Evolutionary conservation across 495 filamentous ascomycete species (phyloP), one percentile per base, ranked within the genome.

Genomic region (Cairneyella variabilis): DNA sequence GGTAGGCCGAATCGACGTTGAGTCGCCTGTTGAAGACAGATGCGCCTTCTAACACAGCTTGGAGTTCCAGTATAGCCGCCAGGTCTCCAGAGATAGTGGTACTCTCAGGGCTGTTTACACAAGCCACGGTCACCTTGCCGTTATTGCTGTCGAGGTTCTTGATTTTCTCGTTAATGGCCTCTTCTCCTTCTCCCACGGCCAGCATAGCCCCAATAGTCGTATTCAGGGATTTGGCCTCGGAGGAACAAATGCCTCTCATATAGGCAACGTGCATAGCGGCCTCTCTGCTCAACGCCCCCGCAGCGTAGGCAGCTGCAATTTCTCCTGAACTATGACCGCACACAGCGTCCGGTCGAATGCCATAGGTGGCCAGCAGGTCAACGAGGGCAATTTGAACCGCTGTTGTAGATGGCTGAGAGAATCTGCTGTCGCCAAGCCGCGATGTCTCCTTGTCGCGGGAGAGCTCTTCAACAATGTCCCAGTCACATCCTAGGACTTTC

Each of bases 101-200:
- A 48, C 74, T 83, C 0, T 66, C 70, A 11, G 82, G 81, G 55
- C 74, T 79, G 64, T 86, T 86, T 59, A 79, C 68, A 52, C 75
- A 79, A 12, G 75, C 75, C 12, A 77, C 57, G 0, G 46, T 28
- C 32, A 39, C 40, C 39, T 47, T 50, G 21, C 58, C 63, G 21
- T 16, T 30, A 16, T 45, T 34, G 14, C 27, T 42, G 0, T 64
- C 49, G 3, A 77, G 45, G 26, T 74, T 62, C 7, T 68, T 61
- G 3, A 77, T 43, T 23, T 74, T 62, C 7, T 68, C 60, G 12
- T 61, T 57, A 8, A 71, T 61, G 21, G 75, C 71, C 3, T 68
- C 65, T 16, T 69, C 67, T 17, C 69, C 65, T 4, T 71, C 58
- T 2, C 77, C 77, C 0, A 81, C 73, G 0, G 78, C 80, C 57